Percentiles rank a stretch among this genome's conserved stretches.
phyloP scores from a whole-genome alignment of 768 basidiomycete genomes.

The Boletales sp. region DNA sequence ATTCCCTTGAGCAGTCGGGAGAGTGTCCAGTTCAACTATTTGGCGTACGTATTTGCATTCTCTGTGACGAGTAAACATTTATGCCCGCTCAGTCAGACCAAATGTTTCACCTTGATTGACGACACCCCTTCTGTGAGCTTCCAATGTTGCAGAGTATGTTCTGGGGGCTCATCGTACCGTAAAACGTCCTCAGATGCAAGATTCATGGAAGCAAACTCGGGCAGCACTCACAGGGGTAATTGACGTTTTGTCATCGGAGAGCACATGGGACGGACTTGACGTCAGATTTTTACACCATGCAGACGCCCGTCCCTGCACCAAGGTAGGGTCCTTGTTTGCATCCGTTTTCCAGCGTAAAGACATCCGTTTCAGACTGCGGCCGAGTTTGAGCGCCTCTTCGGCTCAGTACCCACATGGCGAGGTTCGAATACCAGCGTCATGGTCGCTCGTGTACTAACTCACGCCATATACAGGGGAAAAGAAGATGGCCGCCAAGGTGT shows the following conservation, averaged over 20 bases:
- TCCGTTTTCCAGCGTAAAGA: neutral
- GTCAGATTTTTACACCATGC: conserved; percentile 17
- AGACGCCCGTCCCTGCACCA: conserved; percentile 1
- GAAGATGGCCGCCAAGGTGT: conserved; percentile 14
- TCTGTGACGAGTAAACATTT: neutral
- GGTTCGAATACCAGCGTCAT: conserved; percentile 1
- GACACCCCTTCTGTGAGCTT: conserved; percentile 18
- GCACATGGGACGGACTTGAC: conserved; percentile 16
- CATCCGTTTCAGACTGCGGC: conserved; percentile 6
- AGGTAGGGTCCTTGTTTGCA: conserved; percentile 1
- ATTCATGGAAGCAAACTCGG: conserved; percentile 19
- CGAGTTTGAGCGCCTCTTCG: conserved; percentile 18
- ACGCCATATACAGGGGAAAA: conserved; percentile 11
- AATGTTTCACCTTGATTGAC: conserved; percentile 22
- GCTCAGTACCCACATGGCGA: conserved; percentile 16
- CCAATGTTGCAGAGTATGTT: neutral
- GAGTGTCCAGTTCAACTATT: conserved; percentile 13
- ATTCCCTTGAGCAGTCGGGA: conserved; percentile 9
- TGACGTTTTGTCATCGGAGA: conserved; percentile 9
- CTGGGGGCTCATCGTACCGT: neutral
- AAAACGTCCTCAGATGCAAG: conserved; percentile 15
- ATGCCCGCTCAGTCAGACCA: conserved; percentile 13
- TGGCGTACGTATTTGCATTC: conserved; percentile 12
- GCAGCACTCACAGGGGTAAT: conserved; percentile 13
- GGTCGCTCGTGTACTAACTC: neutral